Evolutionary conservation across 2,329 filamentous ascomycete genomes (phyloP).

Genomic region (Keithomyces neogunnii): DNA sequence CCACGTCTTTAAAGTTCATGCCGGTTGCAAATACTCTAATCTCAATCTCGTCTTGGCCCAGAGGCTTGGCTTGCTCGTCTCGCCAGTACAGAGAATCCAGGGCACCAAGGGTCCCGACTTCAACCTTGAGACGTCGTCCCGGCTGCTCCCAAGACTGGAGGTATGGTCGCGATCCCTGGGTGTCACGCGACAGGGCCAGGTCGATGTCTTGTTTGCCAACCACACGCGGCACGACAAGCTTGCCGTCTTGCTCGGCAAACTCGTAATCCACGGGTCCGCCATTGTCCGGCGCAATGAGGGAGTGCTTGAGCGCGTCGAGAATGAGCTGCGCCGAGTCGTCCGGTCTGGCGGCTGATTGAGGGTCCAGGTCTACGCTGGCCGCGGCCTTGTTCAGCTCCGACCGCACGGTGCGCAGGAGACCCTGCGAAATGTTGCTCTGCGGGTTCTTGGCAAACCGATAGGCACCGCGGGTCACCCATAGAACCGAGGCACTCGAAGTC

Average conservation of each 20-base stretch:
- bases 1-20: slow-evolving; percentile 31
- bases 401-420: slow-evolving; percentile 36
- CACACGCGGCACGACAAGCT: slow-evolving; percentile 20
- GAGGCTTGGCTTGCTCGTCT: slow-evolving; percentile 18
- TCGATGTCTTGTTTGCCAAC: slow-evolving; percentile 18
- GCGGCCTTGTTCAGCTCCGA: slow-evolving; percentile 36
- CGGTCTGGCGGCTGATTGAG: slow-evolving; percentile 20
- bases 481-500: slow-evolving; percentile 24
- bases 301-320: slow-evolving; percentile 15
- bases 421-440: slow-evolving; percentile 34
- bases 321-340: slow-evolving; percentile 23
- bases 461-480: slow-evolving; percentile 32
- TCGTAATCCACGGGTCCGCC: slow-evolving; percentile 18
- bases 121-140: slow-evolving; percentile 25
- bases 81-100: slow-evolving; percentile 33
- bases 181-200: slow-evolving; percentile 17
- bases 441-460: slow-evolving; percentile 27
- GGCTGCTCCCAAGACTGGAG: slow-evolving; percentile 28
- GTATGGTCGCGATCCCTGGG: slow-evolving; percentile 17
- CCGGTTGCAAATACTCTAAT: slow-evolving; percentile 33
- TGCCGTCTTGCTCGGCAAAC: slow-evolving; percentile 20
- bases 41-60: slow-evolving; percentile 29
- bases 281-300: slow-evolving; percentile 11
- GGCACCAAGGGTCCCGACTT: slow-evolving; percentile 29
- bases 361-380: slow-evolving; percentile 37